These are phyloP conservation scores for Jamesozyma spencerorum DNA, from an alignment of 805 yeast species.

Conservation along the genomic window DNA sequence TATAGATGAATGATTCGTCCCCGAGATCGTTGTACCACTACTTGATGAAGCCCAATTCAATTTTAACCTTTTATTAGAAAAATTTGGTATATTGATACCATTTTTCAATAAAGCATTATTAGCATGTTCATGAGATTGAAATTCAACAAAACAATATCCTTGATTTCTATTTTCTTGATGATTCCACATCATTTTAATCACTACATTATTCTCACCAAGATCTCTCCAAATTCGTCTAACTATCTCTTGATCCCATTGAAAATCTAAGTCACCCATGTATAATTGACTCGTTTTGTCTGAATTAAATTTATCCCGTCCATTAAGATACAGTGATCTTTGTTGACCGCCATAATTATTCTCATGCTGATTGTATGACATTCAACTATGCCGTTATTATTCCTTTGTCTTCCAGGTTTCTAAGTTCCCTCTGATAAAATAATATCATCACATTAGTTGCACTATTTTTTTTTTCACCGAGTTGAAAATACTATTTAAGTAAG, in stretches of 20 bases:
- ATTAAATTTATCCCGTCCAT: neutral
- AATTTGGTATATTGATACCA: constrained; percentile 60
- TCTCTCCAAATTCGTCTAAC: constrained; percentile 61
- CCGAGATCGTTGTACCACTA: constrained; percentile 1
- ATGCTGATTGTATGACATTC: constrained; percentile 11
- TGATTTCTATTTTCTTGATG: constrained; percentile 39
- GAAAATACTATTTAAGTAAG: no score
- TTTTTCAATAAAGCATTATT: constrained; percentile 55
- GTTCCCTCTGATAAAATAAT: no score
- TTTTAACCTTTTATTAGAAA: constrained; percentile 45
- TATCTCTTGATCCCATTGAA: constrained; percentile 66
- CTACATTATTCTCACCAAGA: constrained; percentile 52
- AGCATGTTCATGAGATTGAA: constrained; percentile 52
- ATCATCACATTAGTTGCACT: no score
- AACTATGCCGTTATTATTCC: no score
- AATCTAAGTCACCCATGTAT: constrained; percentile 91
- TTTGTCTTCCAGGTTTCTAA: no score
- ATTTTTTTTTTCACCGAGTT: no score
- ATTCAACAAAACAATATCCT: constrained; percentile 79
- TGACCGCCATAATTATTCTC: neutral
- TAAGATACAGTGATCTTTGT: neutral
- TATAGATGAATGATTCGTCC: constrained; percentile 41
- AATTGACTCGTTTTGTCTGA: constrained; percentile 26
- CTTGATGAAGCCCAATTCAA: constrained; percentile 67
- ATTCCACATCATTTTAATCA: constrained; percentile 65